A percentile compares a stretch with the other conserved stretches of the same genome.
These are phyloP conservation scores for Blastobotrys proliferans DNA, from an alignment of 1,139 yeast species.

Conservation along the genomic window DNA sequence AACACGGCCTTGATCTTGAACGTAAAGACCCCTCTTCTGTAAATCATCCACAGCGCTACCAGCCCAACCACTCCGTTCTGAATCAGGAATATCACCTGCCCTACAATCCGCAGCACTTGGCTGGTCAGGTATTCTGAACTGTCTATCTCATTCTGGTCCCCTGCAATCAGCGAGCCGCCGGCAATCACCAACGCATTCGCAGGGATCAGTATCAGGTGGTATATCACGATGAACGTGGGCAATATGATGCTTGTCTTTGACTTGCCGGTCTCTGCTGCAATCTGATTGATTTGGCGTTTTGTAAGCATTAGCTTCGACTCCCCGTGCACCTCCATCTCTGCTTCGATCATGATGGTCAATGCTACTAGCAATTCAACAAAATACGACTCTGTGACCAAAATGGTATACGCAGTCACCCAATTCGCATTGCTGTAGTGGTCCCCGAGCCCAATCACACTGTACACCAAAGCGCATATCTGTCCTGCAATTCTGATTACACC, in stretches of 20 bases:
- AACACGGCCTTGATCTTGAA: slow-evolving; percentile 17
- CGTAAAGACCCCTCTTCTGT: slow-evolving; percentile 9
- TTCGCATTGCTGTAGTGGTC: slow-evolving; percentile 38
- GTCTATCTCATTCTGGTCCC: slow-evolving; percentile 6
- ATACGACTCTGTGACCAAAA: slow-evolving; percentile 29
- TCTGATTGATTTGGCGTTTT: slow-evolving; percentile 8
- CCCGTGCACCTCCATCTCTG: slow-evolving; percentile 10
- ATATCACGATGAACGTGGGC: slow-evolving; percentile 14
- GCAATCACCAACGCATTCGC: slow-evolving; percentile 26
- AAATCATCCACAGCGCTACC: slow-evolving; percentile 10
- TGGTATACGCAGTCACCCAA: slow-evolving; percentile 26
- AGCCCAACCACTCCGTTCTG: slow-evolving; percentile 14
- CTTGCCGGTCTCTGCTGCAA: background rate
- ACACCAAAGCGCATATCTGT: slow-evolving; percentile 31
- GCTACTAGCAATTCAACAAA: slow-evolving; percentile 23
- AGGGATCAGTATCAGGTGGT: slow-evolving; percentile 24
- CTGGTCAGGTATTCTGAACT: slow-evolving; percentile 14
- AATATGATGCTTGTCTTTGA: background rate
- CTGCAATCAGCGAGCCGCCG: slow-evolving; percentile 24
- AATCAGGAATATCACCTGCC: slow-evolving; percentile 26
- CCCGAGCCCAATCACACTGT: slow-evolving; percentile 39
- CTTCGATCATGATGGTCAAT: slow-evolving; percentile 15
- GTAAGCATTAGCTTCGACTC: slow-evolving; percentile 8
- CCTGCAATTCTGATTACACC: slow-evolving; percentile 21
- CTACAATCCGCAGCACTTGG: slow-evolving; percentile 23